These are phyloP conservation scores for Eutypella sp. DNA, from an alignment of 2,329 filamentous ascomycete species.

Conservation along the genomic window DNA sequence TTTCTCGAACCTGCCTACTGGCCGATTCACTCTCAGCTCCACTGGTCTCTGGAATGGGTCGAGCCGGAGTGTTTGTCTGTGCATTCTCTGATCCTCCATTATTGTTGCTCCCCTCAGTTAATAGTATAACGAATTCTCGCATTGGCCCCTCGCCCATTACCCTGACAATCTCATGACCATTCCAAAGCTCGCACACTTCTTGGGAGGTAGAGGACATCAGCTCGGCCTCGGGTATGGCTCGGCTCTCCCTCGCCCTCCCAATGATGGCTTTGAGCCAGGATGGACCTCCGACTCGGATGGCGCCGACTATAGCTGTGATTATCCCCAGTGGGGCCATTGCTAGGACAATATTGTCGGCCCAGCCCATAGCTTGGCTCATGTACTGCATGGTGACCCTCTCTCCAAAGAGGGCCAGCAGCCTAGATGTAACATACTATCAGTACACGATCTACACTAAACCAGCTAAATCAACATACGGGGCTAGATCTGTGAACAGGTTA, in stretches of 20 bases:
- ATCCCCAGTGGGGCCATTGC: conserved; percentile 41
- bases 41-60: too few species aligned
- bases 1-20: too few species aligned
- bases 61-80: not conserved
- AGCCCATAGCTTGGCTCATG: conserved; percentile 36
- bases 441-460: not conserved
- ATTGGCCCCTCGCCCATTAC: conserved; percentile 11
- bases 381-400: conserved; percentile 44
- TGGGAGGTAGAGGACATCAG: conserved; percentile 41
- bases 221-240: conserved; percentile 35
- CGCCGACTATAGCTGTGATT: conserved; percentile 36
- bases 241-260: conserved; percentile 39
- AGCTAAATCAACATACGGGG: not conserved
- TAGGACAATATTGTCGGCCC: conserved; percentile 40
- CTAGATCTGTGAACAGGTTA: not conserved
- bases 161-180: conserved; percentile 31
- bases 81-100: not conserved
- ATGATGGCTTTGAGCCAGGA: conserved; percentile 38
- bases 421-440: not conserved
- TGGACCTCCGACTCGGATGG: conserved; percentile 40
- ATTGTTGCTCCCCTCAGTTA: not conserved
- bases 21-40: too few species aligned
- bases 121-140: conserved; percentile 11
- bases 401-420: conserved; percentile 31
- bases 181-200: conserved; percentile 41